phyloP scores from a whole-genome alignment of 768 basidiomycete species.

The Mycena indigotica region DNA sequence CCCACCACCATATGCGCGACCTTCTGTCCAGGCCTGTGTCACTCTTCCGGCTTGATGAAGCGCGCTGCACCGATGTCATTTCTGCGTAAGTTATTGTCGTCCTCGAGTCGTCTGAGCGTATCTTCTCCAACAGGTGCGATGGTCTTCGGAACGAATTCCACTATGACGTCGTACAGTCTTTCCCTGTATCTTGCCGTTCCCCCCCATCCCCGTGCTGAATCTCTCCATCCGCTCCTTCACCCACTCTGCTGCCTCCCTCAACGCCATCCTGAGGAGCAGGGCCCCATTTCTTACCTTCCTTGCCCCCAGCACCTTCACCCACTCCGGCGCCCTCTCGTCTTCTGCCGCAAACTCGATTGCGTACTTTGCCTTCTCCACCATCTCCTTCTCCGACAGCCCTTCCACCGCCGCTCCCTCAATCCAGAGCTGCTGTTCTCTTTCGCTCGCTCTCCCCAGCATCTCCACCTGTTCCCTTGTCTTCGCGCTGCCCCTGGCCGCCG shows the following conservation, averaged over 20 bases:
- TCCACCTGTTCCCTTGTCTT: background rate
- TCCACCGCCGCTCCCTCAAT: background rate
- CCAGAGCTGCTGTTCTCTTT: background rate
- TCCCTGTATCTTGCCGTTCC: slow-evolving; percentile 8
- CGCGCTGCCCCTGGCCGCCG: background rate
- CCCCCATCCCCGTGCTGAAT: slow-evolving; percentile 18
- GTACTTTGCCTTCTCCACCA: slow-evolving; percentile 15
- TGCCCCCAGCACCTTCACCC: slow-evolving; percentile 17
- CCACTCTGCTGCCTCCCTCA: slow-evolving; percentile 21
- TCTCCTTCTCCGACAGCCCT: slow-evolving; percentile 13
- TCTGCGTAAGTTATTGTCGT: slow-evolving; percentile 8
- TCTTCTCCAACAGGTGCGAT: slow-evolving; percentile 11
- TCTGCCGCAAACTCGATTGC: background rate
- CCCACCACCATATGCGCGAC: slow-evolving; percentile 28
- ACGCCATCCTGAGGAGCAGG: slow-evolving; percentile 19
- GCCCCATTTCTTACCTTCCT: slow-evolving; percentile 13
- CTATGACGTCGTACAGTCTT: slow-evolving; percentile 13
- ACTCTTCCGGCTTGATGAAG: slow-evolving; percentile 31
- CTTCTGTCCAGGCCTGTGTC: slow-evolving; percentile 19
- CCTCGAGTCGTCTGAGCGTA: slow-evolving; percentile 11
- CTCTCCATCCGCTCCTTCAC: slow-evolving; percentile 4
- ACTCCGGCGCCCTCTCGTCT: background rate
- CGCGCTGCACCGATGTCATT: slow-evolving; percentile 15
- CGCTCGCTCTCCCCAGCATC: background rate
- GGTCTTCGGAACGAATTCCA: slow-evolving; percentile 25